These are phyloP conservation scores for Ophiostoma australiae DNA, from an alignment of 2,329 filamentous ascomycete species.

Conservation along the genomic window DNA sequence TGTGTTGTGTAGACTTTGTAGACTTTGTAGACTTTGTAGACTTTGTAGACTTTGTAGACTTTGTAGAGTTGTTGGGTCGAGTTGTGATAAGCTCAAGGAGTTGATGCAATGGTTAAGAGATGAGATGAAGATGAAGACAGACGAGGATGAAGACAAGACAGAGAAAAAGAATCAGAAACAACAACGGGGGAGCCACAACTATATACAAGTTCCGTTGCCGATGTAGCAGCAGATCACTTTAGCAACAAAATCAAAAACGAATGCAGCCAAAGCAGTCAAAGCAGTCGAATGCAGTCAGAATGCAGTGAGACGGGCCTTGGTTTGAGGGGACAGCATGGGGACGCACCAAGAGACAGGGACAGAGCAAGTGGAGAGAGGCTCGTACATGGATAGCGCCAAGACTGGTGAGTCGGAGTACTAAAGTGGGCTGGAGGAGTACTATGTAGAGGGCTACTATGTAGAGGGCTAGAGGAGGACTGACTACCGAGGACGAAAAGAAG, in stretches of 20 bases:
- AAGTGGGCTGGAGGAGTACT: neutral
- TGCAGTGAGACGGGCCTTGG: neutral
- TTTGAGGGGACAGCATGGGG: neutral
- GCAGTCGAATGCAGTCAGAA: too few relatives aligned
- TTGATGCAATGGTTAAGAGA: neutral
- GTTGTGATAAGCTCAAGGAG: neutral
- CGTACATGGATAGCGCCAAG: neutral
- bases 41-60: too few relatives aligned
- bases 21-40: too few relatives aligned
- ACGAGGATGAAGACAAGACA: neutral
- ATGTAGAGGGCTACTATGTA: neutral
- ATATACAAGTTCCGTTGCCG: neutral
- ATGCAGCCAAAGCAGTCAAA: neutral
- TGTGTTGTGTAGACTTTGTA: too few relatives aligned
- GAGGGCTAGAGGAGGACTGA: neutral
- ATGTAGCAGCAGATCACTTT: neutral
- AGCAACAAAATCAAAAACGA: neutral
- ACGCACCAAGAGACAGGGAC: neutral
- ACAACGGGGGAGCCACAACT: neutral
- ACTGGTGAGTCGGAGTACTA: neutral
- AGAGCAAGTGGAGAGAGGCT: neutral
- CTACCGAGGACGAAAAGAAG: too few relatives aligned
- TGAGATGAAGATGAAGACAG: neutral
- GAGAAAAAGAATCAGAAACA: neutral
- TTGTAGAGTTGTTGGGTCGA: neutral